Conservation (phyloP, 495 filamentous ascomycete genomes). For the Neurospora sp. region DNA sequence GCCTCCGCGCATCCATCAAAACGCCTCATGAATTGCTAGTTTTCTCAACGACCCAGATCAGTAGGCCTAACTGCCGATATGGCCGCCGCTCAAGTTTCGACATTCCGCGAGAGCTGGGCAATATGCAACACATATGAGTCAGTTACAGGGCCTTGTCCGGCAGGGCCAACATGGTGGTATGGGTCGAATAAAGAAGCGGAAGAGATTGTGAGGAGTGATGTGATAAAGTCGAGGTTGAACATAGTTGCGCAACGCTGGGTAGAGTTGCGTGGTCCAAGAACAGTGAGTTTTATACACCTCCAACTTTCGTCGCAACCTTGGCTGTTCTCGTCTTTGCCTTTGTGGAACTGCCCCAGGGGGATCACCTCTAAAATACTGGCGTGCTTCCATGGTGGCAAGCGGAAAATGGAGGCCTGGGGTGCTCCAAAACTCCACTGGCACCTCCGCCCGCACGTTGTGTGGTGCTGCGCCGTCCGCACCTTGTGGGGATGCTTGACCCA, state of each 20-base stretch:
- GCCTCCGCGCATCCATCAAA: constrained; percentile 14
- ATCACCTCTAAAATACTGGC: neutral
- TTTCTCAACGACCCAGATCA: neutral
- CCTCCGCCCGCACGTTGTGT: neutral
- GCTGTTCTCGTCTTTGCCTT: neutral
- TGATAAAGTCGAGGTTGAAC: constrained; percentile 12
- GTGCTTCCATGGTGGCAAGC: neutral
- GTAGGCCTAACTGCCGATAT: constrained; percentile 27
- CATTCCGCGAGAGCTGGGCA: constrained; percentile 22
- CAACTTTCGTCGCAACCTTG: neutral
- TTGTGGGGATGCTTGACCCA: neutral
- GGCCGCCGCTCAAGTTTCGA: constrained; percentile 30
- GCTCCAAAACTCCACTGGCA: neutral
- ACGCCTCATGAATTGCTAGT: constrained; percentile 34
- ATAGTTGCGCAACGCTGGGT: constrained; percentile 27
- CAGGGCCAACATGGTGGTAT: constrained; percentile 7
- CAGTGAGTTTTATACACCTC: constrained; percentile 14
- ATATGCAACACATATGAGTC: constrained; percentile 16
- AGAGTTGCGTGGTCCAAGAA: constrained; percentile 7
- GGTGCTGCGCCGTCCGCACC: neutral
- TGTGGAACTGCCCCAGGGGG: neutral
- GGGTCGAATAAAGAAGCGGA: constrained; percentile 10
- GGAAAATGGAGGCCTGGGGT: neutral
- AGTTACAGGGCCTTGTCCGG: constrained; percentile 6
- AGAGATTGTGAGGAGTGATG: neutral